These are phyloP conservation scores for Rhizomucor miehei DNA, from an alignment of 371 early-diverging fungal genomes.

Conservation along the genomic window DNA sequence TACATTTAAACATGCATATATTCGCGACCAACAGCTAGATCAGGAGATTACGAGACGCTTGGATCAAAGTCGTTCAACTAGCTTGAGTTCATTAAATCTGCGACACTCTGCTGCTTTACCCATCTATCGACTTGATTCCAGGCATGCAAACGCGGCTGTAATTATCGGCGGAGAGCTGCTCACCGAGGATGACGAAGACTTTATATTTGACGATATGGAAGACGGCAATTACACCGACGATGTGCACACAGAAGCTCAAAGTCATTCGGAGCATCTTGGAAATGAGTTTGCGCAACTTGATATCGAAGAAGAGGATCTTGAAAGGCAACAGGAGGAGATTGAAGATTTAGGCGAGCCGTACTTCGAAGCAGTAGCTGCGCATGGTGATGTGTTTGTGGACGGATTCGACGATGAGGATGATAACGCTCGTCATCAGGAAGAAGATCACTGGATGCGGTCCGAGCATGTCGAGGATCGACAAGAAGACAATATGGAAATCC, in stretches of 20 bases:
- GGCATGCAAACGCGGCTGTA: background rate
- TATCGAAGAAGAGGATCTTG: slow-evolving; percentile 5
- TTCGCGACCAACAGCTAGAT: slow-evolving; percentile 18
- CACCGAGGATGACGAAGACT: slow-evolving; percentile 4
- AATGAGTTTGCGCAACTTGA: background rate
- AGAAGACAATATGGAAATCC: slow-evolving; percentile 1
- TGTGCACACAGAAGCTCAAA: no score
- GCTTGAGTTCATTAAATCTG: slow-evolving; percentile 18
- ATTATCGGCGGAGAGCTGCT: background rate
- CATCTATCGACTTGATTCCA: slow-evolving; percentile 23
- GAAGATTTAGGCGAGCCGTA: background rate
- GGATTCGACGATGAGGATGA: slow-evolving; percentile 11
- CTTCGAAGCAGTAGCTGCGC: slow-evolving; percentile 3
- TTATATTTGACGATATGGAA: background rate
- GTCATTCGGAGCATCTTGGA: no score
- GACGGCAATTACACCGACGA: background rate
- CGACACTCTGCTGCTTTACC: slow-evolving; percentile 32
- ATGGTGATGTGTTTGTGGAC: slow-evolving; percentile 5
- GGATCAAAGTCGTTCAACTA: slow-evolving; percentile 18
- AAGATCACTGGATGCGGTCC: background rate
- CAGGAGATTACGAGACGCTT: slow-evolving; percentile 8
- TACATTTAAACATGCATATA: slow-evolving; percentile 23
- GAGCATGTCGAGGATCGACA: background rate
- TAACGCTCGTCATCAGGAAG: slow-evolving; percentile 1
- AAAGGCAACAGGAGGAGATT: no score